Percentiles rank a stretch among this genome's conserved stretches.
These are phyloP conservation scores for Macrophomina phaseolina DNA, from an alignment of 2,329 filamentous ascomycete genomes.

Conservation along the genomic window DNA sequence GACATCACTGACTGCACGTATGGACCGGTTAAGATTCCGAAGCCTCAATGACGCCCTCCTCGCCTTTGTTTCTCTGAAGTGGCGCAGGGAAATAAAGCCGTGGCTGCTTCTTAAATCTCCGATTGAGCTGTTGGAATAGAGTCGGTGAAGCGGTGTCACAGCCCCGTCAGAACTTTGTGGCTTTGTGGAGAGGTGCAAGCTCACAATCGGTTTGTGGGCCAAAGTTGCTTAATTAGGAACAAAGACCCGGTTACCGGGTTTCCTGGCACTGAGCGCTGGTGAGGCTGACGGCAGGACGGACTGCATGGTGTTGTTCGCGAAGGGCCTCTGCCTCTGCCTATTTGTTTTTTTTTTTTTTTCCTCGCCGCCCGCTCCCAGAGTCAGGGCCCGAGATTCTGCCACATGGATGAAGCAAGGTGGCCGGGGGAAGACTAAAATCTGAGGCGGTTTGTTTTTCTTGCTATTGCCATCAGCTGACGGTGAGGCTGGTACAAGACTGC, in stretches of 20 bases:
- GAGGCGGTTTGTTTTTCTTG: background rate
- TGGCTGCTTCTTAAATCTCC: conserved; percentile 25
- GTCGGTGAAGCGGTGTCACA: conserved; percentile 18
- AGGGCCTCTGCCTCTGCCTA: no score
- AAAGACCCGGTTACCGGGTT: conserved; percentile 21
- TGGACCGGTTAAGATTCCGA: background rate
- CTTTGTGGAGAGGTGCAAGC: background rate
- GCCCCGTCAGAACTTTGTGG: conserved; percentile 21
- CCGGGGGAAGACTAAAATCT: background rate
- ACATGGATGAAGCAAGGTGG: background rate
- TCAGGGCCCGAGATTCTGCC: background rate
- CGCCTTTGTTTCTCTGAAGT: conserved; percentile 2
- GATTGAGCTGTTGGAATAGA: conserved; percentile 15
- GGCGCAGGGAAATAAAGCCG: background rate
- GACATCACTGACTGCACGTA: conserved; percentile 4
- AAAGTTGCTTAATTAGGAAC: background rate
- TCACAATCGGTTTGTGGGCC: background rate
- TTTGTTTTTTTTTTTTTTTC: background rate
- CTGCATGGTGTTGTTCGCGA: no score
- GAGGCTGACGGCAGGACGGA: background rate
- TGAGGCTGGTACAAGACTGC: conserved; percentile 15
- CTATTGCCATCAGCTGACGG: conserved; percentile 2
- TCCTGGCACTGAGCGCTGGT: background rate
- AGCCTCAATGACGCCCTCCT: conserved; percentile 11
- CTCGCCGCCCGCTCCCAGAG: no score